Base-by-base conservation (phyloP, 257 asterid species). In the Nicotiana attenuata region DNA sequence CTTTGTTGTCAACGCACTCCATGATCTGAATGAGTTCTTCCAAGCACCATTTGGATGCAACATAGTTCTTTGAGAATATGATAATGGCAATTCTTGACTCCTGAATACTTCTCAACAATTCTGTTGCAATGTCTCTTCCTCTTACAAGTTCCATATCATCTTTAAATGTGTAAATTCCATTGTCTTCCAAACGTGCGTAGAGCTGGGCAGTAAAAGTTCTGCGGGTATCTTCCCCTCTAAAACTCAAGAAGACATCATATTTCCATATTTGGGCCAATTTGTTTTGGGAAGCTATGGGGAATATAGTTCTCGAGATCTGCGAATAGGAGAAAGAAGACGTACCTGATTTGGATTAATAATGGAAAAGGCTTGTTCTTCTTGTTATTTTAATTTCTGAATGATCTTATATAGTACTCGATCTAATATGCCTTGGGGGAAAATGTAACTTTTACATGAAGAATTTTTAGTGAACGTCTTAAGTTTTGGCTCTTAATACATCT, bases 1-100 rank as follows among this genome's bases (percentile, higher is more conserved):
- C 68, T 13, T 24, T 3, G 29, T 11, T 13, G 67, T 45, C 61
- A 60, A 22, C 33, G 31, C 67, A 77, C 20, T 29, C 81, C 53
- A 77, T 77, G 67, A 77, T 77, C 53, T 77, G 55, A 8, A 20
- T 63, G 20, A 77, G 66, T 77, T 77, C 81, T 6, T 77, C 50
- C 81, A 77, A 56, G 67, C 55, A 77, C 65, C 69, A 38, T 10
- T 2, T 35, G 16, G 81, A 77, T 0, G 66, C 24, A 77, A 65
- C 2, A 77, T 56, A 77, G 81, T 77, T 17, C 67, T 0, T 16
- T 6, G 81, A 77, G 38, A 31, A 77, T 24, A 56, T 63, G 31
- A 57, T 55, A 33, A 77, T 7, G 28, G 81, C 81, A 15, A 77
- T 56, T 35, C 45, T 35, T 35, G 45, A 35, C 45, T 35, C 45